These are phyloP conservation scores for Leccinum truebloodii DNA, from an alignment of 768 basidiomycete species.

Conservation along the genomic window DNA sequence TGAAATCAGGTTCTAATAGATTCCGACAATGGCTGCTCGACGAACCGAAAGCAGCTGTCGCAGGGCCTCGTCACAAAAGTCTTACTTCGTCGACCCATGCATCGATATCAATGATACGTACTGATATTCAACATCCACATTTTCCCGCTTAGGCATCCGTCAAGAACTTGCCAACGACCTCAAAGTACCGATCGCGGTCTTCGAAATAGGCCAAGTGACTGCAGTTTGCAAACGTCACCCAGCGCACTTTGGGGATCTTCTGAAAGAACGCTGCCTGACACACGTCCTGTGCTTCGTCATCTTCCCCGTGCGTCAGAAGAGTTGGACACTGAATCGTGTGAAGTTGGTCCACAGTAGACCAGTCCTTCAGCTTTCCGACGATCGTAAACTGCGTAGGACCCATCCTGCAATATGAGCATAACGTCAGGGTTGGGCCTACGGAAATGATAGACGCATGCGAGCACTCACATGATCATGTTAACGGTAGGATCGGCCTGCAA, in stretches of 20 bases:
- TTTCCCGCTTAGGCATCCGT: neutral
- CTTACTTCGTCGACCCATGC: too few relatives aligned
- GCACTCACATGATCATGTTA: neutral
- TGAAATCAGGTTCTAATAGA: too few relatives aligned
- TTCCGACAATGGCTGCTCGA: too few relatives aligned
- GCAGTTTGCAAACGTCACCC: neutral
- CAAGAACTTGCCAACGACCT: neutral
- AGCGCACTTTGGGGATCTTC: neutral
- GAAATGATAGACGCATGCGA: too few relatives aligned
- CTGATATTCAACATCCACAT: too few relatives aligned
- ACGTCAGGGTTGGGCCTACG: too few relatives aligned
- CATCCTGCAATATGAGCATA: neutral
- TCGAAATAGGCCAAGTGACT: neutral
- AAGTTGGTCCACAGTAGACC: neutral
- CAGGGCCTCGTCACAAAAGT: too few relatives aligned
- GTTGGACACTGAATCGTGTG: neutral
- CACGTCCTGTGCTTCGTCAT: neutral
- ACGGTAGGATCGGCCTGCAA: neutral
- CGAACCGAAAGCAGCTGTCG: too few relatives aligned
- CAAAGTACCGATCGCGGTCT: neutral
- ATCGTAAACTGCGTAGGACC: neutral
- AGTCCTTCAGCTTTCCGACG: neutral
- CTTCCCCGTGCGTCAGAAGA: neutral
- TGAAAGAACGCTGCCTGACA: neutral
- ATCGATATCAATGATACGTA: too few relatives aligned